phyloP scores from a whole-genome alignment of 78 protist genomes.

The Protostelium mycophagum region DNA sequence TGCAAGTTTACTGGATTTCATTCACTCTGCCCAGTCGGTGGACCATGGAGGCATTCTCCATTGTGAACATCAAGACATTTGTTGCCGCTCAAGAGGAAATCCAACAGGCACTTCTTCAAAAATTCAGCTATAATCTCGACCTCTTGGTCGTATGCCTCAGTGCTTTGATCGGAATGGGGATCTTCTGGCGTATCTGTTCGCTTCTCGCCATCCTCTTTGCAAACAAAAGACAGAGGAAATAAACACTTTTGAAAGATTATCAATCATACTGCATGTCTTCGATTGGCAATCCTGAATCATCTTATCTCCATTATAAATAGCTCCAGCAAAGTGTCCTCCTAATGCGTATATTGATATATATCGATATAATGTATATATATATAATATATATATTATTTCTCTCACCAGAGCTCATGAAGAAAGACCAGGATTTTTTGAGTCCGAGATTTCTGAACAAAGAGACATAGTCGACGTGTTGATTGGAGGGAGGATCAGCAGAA shows the following conservation, averaged over 20 bases:
- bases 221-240: neutral
- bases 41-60: neutral
- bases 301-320: constrained; percentile 2
- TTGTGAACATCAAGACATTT: neutral
- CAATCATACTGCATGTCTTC: no score
- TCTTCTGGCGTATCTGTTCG: neutral
- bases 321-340: constrained; percentile 60
- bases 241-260: no score
- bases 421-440: neutral
- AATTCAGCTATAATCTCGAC: neutral
- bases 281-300: constrained; percentile 46
- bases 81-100: neutral
- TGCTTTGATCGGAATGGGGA: neutral
- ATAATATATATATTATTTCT: neutral
- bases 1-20: neutral
- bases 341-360: constrained; percentile 18
- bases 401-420: neutral
- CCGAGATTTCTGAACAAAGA: neutral
- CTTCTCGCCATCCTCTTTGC: neutral
- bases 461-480: neutral
- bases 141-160: neutral
- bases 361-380: neutral
- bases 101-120: neutral
- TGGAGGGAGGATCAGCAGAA: neutral
- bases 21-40: neutral